Base-by-base conservation (phyloP, 345 rosid genomes). In the Heritiera fomes region DNA sequence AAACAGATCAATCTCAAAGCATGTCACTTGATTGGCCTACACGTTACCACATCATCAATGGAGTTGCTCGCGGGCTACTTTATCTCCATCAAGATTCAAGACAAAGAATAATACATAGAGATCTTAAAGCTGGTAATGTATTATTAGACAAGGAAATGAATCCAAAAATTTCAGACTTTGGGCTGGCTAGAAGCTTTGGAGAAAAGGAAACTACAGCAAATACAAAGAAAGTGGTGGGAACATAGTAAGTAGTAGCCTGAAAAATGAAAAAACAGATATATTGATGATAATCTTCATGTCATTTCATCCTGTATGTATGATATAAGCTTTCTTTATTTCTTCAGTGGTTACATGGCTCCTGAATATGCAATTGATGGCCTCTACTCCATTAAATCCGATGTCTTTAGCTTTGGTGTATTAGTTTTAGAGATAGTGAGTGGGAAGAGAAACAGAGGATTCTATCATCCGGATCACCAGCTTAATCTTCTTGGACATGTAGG, bases 21-120 rank as follows among this genome's bases (percentile, higher is more conserved):
- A 59, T 46, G 63, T 63, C 58, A 13, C 70, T 87, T 0, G 83
- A 82, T 71, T 85, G 79, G 32, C 89, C 97, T 43, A 90, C 91
- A 40, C 97, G 90, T 73, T 89, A 93, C 61, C 86, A 63, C 0
- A 93, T 95, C 94, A 94, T 93, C 4, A 89, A 45, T 1, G 98
- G 98, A 49, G 59, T 75, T 75, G 77, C 77, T 59, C 65, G 68
- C 6, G 77, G 77, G 12, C 23, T 75, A 0, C 68, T 75, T 20
- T 75, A 75, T 75, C 66, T 75, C 3, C 43, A 75, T 75, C 77
- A 75, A 46, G 68, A 75, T 43, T 75, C 77, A 20, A 60, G 68
- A 61, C 77, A 58, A 3, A 75, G 77, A 56, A 75, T 59, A 41
- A 75, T 75, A 58, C 68, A 60, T 30, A 38, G 77, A 75, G 56